phyloP scores from a whole-genome alignment of 164 flowering plant species.

The Litsea cubeba region DNA sequence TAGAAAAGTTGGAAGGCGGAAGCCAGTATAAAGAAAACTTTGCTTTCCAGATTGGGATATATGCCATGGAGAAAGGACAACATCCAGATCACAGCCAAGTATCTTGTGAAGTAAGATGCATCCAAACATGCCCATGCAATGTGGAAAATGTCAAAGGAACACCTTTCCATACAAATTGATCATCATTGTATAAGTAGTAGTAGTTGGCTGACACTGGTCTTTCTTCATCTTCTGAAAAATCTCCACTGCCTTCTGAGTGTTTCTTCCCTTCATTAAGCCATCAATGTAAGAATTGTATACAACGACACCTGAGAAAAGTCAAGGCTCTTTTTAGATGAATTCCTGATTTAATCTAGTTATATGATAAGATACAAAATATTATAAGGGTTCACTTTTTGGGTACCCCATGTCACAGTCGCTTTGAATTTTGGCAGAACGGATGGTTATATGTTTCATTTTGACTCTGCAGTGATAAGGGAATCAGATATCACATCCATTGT shows the following conservation, averaged over 20 bases:
- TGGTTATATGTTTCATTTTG: neutral
- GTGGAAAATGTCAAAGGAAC: neutral
- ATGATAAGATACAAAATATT: neutral
- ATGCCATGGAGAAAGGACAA: neutral
- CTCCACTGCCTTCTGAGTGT: conserved; percentile 55
- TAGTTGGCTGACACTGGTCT: conserved; percentile 58
- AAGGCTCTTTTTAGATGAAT: conserved; percentile 5
- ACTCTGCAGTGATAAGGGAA: neutral
- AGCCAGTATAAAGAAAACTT: neutral
- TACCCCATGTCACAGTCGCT: neutral
- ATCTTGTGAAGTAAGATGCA: too few species aligned
- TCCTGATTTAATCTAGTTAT: neutral
- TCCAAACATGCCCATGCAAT: too few species aligned
- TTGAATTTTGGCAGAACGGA: neutral
- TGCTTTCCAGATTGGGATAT: neutral
- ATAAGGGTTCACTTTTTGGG: neutral
- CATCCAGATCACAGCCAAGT: neutral
- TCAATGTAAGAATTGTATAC: conserved; percentile 83
- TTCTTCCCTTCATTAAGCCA: conserved; percentile 65
- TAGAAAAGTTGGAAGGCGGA: neutral
- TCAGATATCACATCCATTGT: neutral
- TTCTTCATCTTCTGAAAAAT: conserved; percentile 76
- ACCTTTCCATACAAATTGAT: conserved; percentile 89
- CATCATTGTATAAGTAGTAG: conserved; percentile 78
- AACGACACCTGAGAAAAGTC: conserved; percentile 45